Percentiles rank a stretch among this genome's conserved stretches.
phyloP scores from a whole-genome alignment of 164 flowering plant species.

The Annona cherimola region DNA sequence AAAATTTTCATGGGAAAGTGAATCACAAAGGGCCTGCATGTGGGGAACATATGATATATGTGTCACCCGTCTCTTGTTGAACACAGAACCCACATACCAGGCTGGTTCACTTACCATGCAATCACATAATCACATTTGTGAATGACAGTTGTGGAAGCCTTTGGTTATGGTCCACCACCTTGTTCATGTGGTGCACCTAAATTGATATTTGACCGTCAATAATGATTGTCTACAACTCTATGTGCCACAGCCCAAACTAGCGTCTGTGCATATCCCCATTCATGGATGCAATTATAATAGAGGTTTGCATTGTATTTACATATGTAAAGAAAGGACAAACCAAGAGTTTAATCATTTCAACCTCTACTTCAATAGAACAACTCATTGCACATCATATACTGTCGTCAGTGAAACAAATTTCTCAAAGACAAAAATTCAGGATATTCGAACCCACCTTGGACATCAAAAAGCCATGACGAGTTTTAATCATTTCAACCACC shows the following conservation, averaged over 20 bases:
- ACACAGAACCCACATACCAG: background rate
- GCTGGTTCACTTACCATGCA: background rate
- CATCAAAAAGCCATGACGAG: conserved; percentile 35
- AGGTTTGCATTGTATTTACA: background rate
- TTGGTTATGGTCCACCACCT: background rate
- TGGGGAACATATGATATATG: background rate
- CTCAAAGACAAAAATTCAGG: background rate
- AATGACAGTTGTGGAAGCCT: background rate
- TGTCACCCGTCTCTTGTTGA: background rate
- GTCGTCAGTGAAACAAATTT: background rate
- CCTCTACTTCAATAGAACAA: background rate
- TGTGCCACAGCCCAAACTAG: too few relatives aligned
- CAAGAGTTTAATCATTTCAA: background rate
- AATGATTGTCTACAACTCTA: too few relatives aligned
- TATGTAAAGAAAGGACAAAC: background rate
- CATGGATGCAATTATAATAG: background rate
- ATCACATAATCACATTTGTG: background rate
- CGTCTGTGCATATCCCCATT: too few relatives aligned
- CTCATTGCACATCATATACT: background rate
- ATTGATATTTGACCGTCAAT: background rate
- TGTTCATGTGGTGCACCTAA: background rate
- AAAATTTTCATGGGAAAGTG: background rate
- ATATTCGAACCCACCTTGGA: conserved; percentile 42
- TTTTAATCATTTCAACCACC: conserved; percentile 70
- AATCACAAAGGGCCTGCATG: background rate